Percentiles rank a stretch among this genome's conserved stretches.
These are phyloP conservation scores for Leptodontidium sp. DNA, from an alignment of 2,329 filamentous ascomycete species.

Conservation along the genomic window DNA sequence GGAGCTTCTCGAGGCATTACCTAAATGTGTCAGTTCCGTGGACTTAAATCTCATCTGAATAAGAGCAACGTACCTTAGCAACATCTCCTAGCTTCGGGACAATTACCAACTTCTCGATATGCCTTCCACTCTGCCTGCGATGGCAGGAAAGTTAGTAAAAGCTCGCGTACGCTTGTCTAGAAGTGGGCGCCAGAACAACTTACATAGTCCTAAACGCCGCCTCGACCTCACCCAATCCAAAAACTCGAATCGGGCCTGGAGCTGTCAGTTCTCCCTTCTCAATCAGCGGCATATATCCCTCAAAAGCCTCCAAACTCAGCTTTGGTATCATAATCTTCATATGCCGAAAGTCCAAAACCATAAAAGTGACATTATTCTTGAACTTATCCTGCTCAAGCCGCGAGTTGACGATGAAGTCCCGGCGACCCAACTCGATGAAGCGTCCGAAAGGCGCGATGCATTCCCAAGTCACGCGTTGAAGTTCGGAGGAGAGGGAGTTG, in stretches of 20 bases:
- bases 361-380: no score
- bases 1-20: slow-evolving; percentile 13
- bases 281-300: no score
- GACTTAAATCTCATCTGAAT: neutral
- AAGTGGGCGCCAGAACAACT: neutral
- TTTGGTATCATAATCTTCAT: no score
- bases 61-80: neutral
- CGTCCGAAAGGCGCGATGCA: no score
- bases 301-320: no score
- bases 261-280: neutral
- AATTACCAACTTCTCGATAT: slow-evolving; percentile 17
- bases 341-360: no score
- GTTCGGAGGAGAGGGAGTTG: no score
- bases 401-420: no score
- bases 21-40: neutral
- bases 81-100: neutral
- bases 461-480: no score
- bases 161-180: neutral
- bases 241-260: neutral
- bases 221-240: slow-evolving; percentile 4
- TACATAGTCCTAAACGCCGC: slow-evolving; percentile 11
- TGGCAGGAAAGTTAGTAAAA: neutral
- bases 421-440: no score
- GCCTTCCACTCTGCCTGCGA: neutral
- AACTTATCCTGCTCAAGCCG: no score